phyloP scores from a whole-genome alignment of 2,329 filamentous ascomycete species.

The Apiospora sp. region DNA sequence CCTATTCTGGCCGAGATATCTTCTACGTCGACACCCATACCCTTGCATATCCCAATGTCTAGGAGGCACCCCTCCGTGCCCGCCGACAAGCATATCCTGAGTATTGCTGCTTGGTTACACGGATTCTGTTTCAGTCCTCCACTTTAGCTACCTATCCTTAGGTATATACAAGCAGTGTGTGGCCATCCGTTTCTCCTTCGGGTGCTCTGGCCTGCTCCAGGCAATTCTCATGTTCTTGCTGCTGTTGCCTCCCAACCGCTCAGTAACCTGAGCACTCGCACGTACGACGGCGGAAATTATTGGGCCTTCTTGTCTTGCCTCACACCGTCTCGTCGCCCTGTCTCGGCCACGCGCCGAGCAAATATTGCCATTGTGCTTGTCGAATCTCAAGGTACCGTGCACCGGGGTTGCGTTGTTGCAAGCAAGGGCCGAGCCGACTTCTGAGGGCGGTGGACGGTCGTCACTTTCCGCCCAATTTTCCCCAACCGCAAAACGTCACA shows the following conservation, averaged over 20 bases:
- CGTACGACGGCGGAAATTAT: constrained; percentile 36
- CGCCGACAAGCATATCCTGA: constrained; percentile 11
- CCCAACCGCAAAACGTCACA: constrained; percentile 20
- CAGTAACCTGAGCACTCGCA: constrained; percentile 28
- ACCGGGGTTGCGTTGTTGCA: constrained; percentile 14
- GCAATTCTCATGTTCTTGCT: constrained; percentile 28
- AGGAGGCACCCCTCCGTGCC: constrained; percentile 10
- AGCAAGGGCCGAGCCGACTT: constrained; percentile 10
- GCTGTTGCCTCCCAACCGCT: constrained; percentile 29
- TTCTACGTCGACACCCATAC: constrained; percentile 8
- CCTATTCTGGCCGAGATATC: background rate
- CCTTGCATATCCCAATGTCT: constrained; percentile 6
- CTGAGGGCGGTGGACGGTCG: background rate
- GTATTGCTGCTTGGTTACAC: constrained; percentile 29
- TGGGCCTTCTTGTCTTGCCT: constrained; percentile 31
- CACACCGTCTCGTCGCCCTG: constrained; percentile 27
- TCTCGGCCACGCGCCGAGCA: constrained; percentile 28
- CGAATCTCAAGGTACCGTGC: constrained; percentile 18
- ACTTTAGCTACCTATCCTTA: constrained; percentile 1
- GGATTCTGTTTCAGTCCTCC: constrained; percentile 32
- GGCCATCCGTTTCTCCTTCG: constrained; percentile 29
- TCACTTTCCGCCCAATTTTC: background rate
- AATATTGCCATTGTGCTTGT: constrained; percentile 25
- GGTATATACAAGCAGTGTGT: constrained; percentile 33
- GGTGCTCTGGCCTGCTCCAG: constrained; percentile 26